These are phyloP conservation scores for Monosporascus sp. DNA, from an alignment of 2,329 filamentous ascomycete genomes.

Conservation along the genomic window DNA sequence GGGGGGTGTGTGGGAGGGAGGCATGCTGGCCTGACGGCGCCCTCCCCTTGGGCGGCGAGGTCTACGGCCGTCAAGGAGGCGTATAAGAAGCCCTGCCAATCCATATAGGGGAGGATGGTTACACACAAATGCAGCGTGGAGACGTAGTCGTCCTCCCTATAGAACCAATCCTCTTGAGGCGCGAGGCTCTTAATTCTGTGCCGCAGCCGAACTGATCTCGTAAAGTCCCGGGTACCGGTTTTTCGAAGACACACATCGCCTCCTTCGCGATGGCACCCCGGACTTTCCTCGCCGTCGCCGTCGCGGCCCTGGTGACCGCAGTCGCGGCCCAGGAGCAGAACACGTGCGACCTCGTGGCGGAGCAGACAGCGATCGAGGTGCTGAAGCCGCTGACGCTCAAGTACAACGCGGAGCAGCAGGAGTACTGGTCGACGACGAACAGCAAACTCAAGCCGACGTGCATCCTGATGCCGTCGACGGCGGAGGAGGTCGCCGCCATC, in stretches of 20 bases:
- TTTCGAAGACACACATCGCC: not conserved
- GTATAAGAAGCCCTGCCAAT: too few species aligned
- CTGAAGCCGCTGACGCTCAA: slow-evolving; percentile 24
- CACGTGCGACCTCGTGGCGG: slow-evolving; percentile 33
- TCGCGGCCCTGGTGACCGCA: slow-evolving; percentile 9
- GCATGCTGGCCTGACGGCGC: too few species aligned
- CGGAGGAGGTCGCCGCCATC: slow-evolving; percentile 46
- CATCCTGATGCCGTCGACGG: slow-evolving; percentile 40
- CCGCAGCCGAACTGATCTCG: too few species aligned
- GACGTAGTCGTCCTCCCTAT: too few species aligned
- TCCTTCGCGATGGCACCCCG: slow-evolving; percentile 9
- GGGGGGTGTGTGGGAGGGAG: too few species aligned
- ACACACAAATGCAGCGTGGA: too few species aligned
- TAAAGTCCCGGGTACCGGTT: too few species aligned
- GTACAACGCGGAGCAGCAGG: slow-evolving; percentile 32
- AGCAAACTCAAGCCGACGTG: slow-evolving; percentile 39
- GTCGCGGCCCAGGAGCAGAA: slow-evolving; percentile 15
- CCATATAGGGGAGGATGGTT: too few species aligned
- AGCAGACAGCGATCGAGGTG: slow-evolving; percentile 25
- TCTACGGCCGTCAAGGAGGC: too few species aligned
- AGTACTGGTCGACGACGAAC: slow-evolving; percentile 42
- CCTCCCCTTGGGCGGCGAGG: too few species aligned
- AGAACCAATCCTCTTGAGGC: too few species aligned
- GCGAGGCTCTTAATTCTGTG: too few species aligned
- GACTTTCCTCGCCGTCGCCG: slow-evolving; percentile 10